phyloP scores from a whole-genome alignment of 345 rosid species.

The Gossypium sturtianum region DNA sequence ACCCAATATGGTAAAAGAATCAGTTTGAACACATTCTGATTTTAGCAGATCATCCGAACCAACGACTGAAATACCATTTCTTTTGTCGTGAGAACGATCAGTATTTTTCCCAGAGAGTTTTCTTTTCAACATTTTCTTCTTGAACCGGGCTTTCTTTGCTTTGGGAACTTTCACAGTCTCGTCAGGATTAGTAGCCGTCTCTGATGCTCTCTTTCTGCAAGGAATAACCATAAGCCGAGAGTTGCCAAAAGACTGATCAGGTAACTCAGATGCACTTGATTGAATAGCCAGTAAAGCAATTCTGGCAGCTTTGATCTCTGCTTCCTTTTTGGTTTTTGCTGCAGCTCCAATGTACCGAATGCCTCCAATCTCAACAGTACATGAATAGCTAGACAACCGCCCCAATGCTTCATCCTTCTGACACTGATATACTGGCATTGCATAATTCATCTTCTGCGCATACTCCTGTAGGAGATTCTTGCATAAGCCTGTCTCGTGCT shows the following conservation, averaged over 20 bases:
- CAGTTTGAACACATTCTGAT: conserved; percentile 13
- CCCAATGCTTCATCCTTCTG: conserved; percentile 41
- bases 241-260: conserved; percentile 17
- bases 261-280: conserved; percentile 32
- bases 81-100: conserved; percentile 14
- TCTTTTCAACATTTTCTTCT: conserved; percentile 39
- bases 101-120: conserved; percentile 16
- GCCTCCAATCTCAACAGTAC: conserved; percentile 83
- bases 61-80: background rate
- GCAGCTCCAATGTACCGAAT: conserved; percentile 70
- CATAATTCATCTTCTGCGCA: conserved; percentile 92
- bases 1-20: conserved; percentile 9
- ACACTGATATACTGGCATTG: conserved; percentile 66
- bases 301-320: conserved; percentile 92
- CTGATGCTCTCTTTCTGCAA: conserved; percentile 49
- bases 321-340: conserved; percentile 69
- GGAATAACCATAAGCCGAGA: conserved; percentile 72
- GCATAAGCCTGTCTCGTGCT: conserved; percentile 87
- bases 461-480: conserved; percentile 89
- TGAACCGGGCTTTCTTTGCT: conserved; percentile 52
- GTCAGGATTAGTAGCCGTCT: conserved; percentile 24
- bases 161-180: conserved; percentile 42
- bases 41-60: background rate
- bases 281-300: conserved; percentile 76
- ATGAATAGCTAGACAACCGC: conserved; percentile 36